Conservation (phyloP, 306 rosid genomes). For the Pterocarpus santalinus region DNA sequence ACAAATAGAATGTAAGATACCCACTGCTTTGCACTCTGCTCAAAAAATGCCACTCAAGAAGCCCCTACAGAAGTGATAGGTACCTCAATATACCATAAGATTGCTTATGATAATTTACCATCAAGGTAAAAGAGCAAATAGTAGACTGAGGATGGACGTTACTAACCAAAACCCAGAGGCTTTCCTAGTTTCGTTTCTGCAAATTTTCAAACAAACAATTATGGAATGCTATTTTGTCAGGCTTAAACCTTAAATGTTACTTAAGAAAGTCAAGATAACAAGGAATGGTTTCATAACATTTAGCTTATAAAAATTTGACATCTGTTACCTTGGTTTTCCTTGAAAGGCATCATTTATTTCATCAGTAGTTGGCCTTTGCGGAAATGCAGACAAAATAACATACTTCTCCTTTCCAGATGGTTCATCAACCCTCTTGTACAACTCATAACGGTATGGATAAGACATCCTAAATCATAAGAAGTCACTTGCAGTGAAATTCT, state of each 20-base stretch:
- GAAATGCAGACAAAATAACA: conserved; percentile 65
- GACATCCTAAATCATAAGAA: conserved; percentile 49
- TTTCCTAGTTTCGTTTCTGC: conserved; percentile 65
- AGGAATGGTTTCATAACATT: conserved; percentile 5
- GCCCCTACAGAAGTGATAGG: conserved; percentile 60
- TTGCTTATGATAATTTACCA: conserved; percentile 1
- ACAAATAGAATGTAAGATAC: background rate
- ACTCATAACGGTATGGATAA: conserved; percentile 74
- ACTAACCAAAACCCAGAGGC: conserved; percentile 78
- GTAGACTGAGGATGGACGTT: conserved; percentile 7
- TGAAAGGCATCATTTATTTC: conserved; percentile 75
- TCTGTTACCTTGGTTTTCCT: conserved; percentile 73
- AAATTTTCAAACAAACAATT: conserved; percentile 42
- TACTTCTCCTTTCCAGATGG: conserved; percentile 76
- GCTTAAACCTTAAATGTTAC: conserved; percentile 28
- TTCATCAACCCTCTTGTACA: conserved; percentile 91
- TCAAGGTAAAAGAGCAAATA: background rate
- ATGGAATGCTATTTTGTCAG: conserved; percentile 18
- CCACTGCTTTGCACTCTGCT: conserved; percentile 31
- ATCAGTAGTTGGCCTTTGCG: conserved; percentile 68
- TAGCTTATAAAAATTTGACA: conserved; percentile 2
- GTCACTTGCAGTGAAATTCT: background rate
- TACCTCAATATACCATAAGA: conserved; percentile 10
- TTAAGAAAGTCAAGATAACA: background rate
- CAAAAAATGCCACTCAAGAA: conserved; percentile 65